Percentiles rank a stretch among this genome's conserved stretches.
These are phyloP conservation scores for Terana coerulea DNA, from an alignment of 768 basidiomycete genomes.

Conservation along the genomic window DNA sequence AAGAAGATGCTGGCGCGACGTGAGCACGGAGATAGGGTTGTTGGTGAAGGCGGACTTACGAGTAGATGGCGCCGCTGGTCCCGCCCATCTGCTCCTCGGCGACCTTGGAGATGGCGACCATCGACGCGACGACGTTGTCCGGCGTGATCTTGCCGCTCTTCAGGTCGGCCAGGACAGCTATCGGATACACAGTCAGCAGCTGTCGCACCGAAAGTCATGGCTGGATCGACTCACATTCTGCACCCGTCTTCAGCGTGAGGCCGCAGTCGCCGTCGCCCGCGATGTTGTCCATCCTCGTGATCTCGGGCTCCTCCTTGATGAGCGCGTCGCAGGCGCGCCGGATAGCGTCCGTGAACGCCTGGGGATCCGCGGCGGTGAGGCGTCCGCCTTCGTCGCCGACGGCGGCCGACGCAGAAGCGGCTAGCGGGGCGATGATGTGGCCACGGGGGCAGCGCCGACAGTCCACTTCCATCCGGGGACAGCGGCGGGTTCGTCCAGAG, in stretches of 20 bases:
- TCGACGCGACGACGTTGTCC: conserved; percentile 56
- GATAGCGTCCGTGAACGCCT: conserved; percentile 52
- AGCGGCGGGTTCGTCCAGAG: conserved; percentile 66
- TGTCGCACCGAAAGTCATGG: conserved; percentile 13
- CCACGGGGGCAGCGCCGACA: conserved; percentile 39
- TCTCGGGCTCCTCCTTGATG: conserved; percentile 78
- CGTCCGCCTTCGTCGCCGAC: not conserved
- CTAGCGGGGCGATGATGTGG: conserved; percentile 6
- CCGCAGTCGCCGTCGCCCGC: conserved; percentile 89
- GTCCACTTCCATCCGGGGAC: conserved; percentile 89
- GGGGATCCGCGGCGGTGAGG: conserved; percentile 39
- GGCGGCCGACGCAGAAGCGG: not conserved
- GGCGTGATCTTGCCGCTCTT: conserved; percentile 54
- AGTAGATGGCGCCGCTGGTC: conserved; percentile 87
- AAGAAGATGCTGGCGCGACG: conserved; percentile 71
- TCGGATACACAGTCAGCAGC: not conserved
- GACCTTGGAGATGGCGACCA: conserved; percentile 66
- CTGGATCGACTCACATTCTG: conserved; percentile 44
- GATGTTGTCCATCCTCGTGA: conserved; percentile 87
- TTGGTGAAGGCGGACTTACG: conserved; percentile 46
- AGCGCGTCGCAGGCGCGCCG: conserved; percentile 60
- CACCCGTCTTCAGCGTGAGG: conserved; percentile 69
- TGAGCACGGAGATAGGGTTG: not conserved
- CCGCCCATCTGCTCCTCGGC: conserved; percentile 89
- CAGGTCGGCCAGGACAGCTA: conserved; percentile 61